Conservation (phyloP, 2,329 filamentous ascomycete species). For the Penicillium sp. region DNA sequence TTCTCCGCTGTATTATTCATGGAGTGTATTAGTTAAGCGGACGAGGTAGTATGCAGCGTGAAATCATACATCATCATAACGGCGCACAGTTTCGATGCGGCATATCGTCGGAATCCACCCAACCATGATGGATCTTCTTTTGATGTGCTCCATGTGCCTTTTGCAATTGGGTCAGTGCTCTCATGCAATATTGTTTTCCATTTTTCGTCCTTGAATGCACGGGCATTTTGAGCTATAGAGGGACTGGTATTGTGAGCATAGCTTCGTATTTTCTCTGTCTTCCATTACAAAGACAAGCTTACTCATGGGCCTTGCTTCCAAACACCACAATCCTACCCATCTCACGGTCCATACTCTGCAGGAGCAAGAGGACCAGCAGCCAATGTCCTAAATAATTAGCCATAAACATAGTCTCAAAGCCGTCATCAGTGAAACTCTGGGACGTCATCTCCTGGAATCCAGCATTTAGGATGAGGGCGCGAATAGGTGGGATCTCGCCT, state of each 20-base stretch:
- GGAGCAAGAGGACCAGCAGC: constrained; percentile 20
- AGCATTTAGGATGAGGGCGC: constrained; percentile 36
- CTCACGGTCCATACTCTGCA: constrained; percentile 21
- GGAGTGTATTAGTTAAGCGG: too few species aligned
- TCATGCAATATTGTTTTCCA: constrained; percentile 9
- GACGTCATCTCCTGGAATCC: constrained; percentile 21
- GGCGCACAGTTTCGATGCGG: constrained; percentile 37
- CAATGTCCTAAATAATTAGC: constrained; percentile 21
- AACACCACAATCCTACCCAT: constrained; percentile 18
- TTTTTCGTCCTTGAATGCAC: constrained; percentile 4
- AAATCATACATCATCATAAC: constrained; percentile 37
- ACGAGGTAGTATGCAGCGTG: too few species aligned
- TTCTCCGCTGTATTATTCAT: constrained; percentile 25
- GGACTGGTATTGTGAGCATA: constrained; percentile 14
- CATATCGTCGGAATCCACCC: constrained; percentile 34
- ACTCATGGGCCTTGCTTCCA: constrained; percentile 19
- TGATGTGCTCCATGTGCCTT: constrained; percentile 8
- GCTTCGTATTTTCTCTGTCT: not conserved
- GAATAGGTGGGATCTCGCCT: constrained; percentile 37
- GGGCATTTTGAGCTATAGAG: constrained; percentile 1
- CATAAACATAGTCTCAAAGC: constrained; percentile 18
- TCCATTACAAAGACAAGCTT: too few species aligned
- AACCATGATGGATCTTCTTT: constrained; percentile 23
- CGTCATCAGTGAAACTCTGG: constrained; percentile 16
- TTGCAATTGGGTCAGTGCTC: constrained; percentile 5